Evolutionary conservation across 2,329 filamentous ascomycete genomes (phyloP).

Genomic region (Sclerotinia nivalis): DNA sequence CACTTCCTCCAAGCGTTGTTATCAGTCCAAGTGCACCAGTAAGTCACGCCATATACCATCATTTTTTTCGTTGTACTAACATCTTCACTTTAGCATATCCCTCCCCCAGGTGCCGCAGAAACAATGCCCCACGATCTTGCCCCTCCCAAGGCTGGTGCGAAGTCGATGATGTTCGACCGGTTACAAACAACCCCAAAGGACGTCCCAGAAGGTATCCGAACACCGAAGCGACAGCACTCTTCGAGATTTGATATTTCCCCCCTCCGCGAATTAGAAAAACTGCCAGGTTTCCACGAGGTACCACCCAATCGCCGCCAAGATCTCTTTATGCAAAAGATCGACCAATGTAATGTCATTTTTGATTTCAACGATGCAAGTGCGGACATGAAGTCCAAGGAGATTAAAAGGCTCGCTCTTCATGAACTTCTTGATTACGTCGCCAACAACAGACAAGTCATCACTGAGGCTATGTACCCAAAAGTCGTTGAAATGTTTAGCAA

Average conservation of each 20-base stretch:
- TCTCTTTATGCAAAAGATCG: slow-evolving; percentile 99
- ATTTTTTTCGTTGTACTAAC: slow-evolving; percentile 17
- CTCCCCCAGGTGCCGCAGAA: slow-evolving; percentile 89
- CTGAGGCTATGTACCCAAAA: slow-evolving; percentile 96
- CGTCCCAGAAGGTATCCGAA: slow-evolving; percentile 90
- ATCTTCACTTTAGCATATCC: slow-evolving; percentile 66
- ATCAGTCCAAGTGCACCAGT: slow-evolving; percentile 94
- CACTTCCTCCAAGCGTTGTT: slow-evolving; percentile 81
- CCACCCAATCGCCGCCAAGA: slow-evolving; percentile 92
- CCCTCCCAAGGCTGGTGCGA: slow-evolving; percentile 86
- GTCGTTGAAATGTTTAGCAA: slow-evolving; percentile 99
- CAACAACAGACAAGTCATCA: slow-evolving; percentile 97
- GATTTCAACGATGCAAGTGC: slow-evolving; percentile 98
- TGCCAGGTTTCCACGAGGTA: slow-evolving; percentile 97
- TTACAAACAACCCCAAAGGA: slow-evolving; percentile 95
- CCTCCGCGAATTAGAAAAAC: slow-evolving; percentile 92
- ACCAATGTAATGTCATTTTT: slow-evolving; percentile 99
- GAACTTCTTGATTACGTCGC: slow-evolving; percentile 97
- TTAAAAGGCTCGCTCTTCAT: slow-evolving; percentile 93
- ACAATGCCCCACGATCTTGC: slow-evolving; percentile 98
- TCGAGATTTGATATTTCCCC: slow-evolving; percentile 98
- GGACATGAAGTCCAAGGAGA: slow-evolving; percentile 99
- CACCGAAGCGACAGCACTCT: slow-evolving; percentile 94
- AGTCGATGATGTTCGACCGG: slow-evolving; percentile 84
- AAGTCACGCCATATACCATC: slow-evolving; percentile 46